Conservation (phyloP, 73 alveolate species). For the Paramecium primaurelia region DNA sequence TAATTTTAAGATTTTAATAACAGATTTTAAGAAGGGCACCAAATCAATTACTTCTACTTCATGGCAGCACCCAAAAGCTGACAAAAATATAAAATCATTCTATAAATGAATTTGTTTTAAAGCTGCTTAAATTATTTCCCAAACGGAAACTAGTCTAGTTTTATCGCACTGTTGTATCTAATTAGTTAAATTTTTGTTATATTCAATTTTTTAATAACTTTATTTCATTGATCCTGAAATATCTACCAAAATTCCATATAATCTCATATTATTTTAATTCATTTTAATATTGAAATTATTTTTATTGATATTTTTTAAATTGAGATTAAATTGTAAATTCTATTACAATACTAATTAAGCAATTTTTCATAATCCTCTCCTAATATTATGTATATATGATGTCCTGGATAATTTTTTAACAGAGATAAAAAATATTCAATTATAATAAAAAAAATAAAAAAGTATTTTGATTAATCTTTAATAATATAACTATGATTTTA, state of each 20-base stretch:
- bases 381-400: no score
- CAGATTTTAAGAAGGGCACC: not conserved
- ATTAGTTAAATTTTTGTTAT: not conserved
- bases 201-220: not conserved
- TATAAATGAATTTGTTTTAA: not conserved
- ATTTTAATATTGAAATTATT: not conserved
- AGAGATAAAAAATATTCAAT: not conserved
- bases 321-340: not conserved
- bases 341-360: no score
- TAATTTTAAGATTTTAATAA: not conserved
- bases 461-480: not conserved
- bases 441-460: no score
- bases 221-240: not conserved
- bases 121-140: not conserved
- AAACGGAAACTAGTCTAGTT: not conserved
- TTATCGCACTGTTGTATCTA: not conserved
- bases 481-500: not conserved
- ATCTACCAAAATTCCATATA: not conserved
- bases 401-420: no score
- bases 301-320: no score
- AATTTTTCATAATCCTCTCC: no score
- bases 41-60: not conserved
- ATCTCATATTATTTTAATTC: not conserved
- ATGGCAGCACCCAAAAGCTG: not conserved
- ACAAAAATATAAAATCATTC: not conserved